These are phyloP conservation scores for Wallacemonas sp. DNA, from an alignment of 208 protist genomes.

Conservation along the genomic window DNA sequence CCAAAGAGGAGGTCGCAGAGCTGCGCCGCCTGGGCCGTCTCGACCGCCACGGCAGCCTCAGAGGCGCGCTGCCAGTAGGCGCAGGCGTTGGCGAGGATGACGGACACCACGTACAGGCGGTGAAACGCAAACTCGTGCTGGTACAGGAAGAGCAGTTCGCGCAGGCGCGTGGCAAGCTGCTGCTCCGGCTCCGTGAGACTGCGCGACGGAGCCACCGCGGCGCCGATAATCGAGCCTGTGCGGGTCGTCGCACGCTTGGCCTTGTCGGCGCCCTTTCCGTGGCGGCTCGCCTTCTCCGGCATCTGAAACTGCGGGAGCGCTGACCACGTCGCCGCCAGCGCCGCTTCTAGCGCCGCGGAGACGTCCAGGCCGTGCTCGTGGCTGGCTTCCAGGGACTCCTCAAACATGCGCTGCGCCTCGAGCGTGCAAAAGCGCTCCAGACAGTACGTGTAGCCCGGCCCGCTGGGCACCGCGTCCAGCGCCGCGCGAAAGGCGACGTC, in stretches of 20 bases:
- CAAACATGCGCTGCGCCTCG: not conserved
- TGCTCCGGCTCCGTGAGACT: not conserved
- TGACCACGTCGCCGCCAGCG: not conserved
- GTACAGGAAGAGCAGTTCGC: conserved; percentile 3
- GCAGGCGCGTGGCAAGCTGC: conserved; percentile 7
- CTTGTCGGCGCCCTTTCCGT: not conserved
- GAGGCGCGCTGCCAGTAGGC: conserved; percentile 30
- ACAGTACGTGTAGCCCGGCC: not conserved
- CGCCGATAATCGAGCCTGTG: not conserved
- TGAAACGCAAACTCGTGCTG: conserved; percentile 14
- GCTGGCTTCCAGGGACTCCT: not conserved
- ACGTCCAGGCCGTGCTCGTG: conserved; percentile 3
- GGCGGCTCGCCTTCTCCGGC: not conserved
- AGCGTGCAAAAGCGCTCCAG: conserved; percentile 5
- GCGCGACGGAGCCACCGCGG: not conserved
- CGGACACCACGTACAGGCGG: not conserved
- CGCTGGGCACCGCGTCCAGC: not conserved
- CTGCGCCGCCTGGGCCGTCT: conserved; percentile 38
- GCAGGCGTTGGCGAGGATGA: conserved; percentile 25
- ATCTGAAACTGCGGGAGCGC: not conserved
- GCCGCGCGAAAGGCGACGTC: conserved; percentile 7
- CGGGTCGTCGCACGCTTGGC: not conserved
- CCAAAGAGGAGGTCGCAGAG: conserved; percentile 29
- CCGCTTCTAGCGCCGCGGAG: not conserved
- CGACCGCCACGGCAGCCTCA: conserved; percentile 32